phyloP scores from a whole-genome alignment of 352 stramenopile genomes.

The Phytopythium boreale region DNA sequence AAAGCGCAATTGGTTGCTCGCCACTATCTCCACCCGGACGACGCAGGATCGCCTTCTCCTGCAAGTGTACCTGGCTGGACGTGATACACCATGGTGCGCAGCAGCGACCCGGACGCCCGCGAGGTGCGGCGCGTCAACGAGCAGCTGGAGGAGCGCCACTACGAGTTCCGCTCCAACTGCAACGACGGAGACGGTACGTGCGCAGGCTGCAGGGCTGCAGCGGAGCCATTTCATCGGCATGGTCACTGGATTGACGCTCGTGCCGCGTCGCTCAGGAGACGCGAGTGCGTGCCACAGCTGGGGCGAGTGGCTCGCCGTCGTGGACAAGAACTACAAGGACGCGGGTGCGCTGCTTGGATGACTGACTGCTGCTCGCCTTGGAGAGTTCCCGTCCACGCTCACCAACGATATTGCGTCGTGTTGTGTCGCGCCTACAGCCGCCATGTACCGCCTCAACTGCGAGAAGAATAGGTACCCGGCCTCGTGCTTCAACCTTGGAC shows the following conservation, averaged over 20 bases:
- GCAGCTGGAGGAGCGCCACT: constrained; percentile 82
- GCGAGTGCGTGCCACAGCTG: constrained; percentile 85
- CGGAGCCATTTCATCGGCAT: too few relatives aligned
- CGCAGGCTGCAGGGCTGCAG: neutral
- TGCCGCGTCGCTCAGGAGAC: constrained; percentile 34
- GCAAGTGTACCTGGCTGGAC: neutral
- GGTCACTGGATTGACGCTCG: neutral
- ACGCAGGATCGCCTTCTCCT: neutral
- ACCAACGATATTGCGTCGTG: neutral
- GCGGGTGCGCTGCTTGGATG: constrained; percentile 35
- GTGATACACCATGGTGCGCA: constrained; percentile 45
- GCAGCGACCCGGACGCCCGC: constrained; percentile 40
- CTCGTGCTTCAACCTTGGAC: constrained; percentile 87
- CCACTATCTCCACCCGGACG: too few relatives aligned
- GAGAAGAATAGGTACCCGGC: constrained; percentile 73
- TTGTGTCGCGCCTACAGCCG: constrained; percentile 22
- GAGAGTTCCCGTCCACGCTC: constrained; percentile 67
- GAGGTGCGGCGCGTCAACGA: constrained; percentile 81
- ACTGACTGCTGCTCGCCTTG: neutral
- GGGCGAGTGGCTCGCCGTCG: constrained; percentile 83
- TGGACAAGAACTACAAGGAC: constrained; percentile 83
- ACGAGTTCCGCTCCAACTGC: constrained; percentile 88
- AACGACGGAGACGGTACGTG: constrained; percentile 62
- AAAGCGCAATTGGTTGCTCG: neutral
- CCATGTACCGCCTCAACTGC: constrained; percentile 85